phyloP scores from a whole-genome alignment of 345 rosid species.

The Raphanus raphanistrum region DNA sequence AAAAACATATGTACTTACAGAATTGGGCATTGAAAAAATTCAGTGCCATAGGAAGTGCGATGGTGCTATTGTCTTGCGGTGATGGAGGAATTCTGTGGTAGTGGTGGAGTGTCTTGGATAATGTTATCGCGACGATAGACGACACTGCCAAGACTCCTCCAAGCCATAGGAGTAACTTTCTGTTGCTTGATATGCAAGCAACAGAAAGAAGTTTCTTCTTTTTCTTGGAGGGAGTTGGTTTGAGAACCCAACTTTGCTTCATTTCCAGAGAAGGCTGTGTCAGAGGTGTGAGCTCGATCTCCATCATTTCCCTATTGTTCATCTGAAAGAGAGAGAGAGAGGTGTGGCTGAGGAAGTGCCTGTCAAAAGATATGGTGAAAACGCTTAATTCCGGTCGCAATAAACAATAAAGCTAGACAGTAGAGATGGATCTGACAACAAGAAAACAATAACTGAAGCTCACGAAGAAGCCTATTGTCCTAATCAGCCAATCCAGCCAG shows the following conservation, averaged over 20 bases:
- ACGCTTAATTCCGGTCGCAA: too few species aligned
- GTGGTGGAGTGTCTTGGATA: neutral
- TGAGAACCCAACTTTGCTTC: neutral
- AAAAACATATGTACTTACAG: neutral
- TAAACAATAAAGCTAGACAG: too few species aligned
- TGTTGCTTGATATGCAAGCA: neutral
- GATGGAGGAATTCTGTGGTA: neutral
- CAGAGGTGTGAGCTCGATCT: neutral
- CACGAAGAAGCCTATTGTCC: too few species aligned
- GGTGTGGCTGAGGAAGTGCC: too few species aligned
- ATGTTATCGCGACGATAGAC: neutral
- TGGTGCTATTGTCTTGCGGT: neutral
- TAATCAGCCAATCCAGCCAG: too few species aligned
- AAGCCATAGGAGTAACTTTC: neutral
- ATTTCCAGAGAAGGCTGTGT: neutral
- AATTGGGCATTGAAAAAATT: neutral
- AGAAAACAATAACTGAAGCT: too few species aligned
- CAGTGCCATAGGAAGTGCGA: neutral
- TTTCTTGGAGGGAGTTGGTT: neutral
- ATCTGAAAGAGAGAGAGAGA: too few species aligned
- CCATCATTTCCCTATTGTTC: neutral
- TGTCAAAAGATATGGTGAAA: too few species aligned
- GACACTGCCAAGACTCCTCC: neutral
- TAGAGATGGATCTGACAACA: too few species aligned
- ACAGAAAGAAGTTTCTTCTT: neutral